Evolutionary conservation across 805 yeast genomes (phyloP).

Genomic region (Ogataea paraovalis): DNA sequence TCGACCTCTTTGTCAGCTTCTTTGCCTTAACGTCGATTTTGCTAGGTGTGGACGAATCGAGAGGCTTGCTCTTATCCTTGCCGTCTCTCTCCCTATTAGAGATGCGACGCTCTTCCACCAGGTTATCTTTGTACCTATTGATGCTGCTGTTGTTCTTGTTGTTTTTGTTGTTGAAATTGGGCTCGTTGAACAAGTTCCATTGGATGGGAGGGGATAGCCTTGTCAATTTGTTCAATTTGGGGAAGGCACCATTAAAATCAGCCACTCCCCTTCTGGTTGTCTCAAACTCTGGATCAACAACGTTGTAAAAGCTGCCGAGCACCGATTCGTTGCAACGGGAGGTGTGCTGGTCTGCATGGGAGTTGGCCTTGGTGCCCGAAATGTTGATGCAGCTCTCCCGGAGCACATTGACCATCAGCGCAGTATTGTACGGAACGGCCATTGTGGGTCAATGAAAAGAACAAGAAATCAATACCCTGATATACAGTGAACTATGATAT

Average conservation of each 20-base stretch:
- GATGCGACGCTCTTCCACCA: too few relatives aligned
- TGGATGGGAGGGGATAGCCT: constrained; percentile 4
- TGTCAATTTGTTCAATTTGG: not conserved
- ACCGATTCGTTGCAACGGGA: not conserved
- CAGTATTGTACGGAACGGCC: constrained; percentile 2
- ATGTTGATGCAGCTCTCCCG: constrained; percentile 2
- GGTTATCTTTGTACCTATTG: not conserved
- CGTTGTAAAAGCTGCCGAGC: constrained; percentile 1
- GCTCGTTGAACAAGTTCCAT: constrained; percentile 3
- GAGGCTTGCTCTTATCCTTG: not conserved
- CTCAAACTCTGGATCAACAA: not conserved
- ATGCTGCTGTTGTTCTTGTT: not conserved
- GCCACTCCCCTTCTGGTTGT: too few relatives aligned
- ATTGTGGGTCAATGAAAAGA: not conserved
- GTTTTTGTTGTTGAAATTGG: not conserved
- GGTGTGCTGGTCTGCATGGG: not conserved
- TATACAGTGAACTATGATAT: too few relatives aligned
- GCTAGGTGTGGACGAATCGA: constrained; percentile 1
- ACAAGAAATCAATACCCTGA: not conserved
- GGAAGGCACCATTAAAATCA: not conserved
- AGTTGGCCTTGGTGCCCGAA: not conserved
- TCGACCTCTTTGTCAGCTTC: not conserved
- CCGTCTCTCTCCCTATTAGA: not conserved
- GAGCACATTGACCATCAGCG: constrained; percentile 2
- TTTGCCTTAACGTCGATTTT: not conserved